Conservation (phyloP, 1,139 yeast species). For the Hanseniaspora sp. region DNA sequence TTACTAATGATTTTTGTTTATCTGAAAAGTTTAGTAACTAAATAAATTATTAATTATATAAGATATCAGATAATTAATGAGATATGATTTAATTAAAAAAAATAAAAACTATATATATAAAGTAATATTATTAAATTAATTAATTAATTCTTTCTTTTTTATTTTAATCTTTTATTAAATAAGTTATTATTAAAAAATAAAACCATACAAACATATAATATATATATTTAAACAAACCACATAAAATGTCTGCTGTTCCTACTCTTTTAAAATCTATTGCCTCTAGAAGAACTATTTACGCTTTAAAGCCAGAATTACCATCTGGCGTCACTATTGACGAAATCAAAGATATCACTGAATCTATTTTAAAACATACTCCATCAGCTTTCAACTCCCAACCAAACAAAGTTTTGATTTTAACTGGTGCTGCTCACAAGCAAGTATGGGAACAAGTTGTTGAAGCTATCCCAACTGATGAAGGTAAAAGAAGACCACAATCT, state of each 20-base stretch:
- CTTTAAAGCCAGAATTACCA: conserved; percentile 33
- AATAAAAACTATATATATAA: too few relatives aligned
- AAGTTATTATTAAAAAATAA: too few relatives aligned
- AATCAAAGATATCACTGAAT: conserved; percentile 30
- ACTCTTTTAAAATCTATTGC: conserved; percentile 27
- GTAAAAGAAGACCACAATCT: conserved; percentile 34
- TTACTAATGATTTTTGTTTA: too few relatives aligned
- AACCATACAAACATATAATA: neutral
- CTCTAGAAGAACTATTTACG: conserved; percentile 34
- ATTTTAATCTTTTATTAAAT: too few relatives aligned
- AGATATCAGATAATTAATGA: too few relatives aligned
- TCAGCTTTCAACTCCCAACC: conserved; percentile 40
- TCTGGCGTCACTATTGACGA: conserved; percentile 30
- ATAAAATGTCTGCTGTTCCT: conserved; percentile 4
- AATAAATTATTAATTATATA: too few relatives aligned
- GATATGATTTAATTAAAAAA: too few relatives aligned
- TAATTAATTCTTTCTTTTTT: too few relatives aligned
- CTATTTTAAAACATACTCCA: conserved; percentile 35
- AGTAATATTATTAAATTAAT: too few relatives aligned
- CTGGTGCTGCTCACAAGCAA: conserved; percentile 35
- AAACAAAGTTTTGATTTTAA: conserved; percentile 34
- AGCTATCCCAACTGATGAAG: conserved; percentile 30
- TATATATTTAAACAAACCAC: neutral
- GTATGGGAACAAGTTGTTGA: conserved; percentile 35
- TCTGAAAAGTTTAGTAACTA: too few relatives aligned